These are phyloP conservation scores for Spergularia bocconei DNA, from an alignment of 148 eudicot species.

Conservation along the genomic window DNA sequence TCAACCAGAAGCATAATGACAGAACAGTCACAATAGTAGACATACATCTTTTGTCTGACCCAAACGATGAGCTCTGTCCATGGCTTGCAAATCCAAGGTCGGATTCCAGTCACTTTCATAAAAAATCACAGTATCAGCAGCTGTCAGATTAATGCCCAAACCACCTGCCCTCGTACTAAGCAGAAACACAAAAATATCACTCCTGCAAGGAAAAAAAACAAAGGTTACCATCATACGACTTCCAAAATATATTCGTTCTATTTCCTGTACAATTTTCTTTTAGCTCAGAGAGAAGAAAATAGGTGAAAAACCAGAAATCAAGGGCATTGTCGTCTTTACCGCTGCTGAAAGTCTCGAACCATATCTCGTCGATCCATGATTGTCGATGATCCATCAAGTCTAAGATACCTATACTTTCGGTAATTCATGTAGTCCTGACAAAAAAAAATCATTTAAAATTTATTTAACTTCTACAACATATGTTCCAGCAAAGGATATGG, in stretches of 20 bases:
- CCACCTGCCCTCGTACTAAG: constrained; percentile 98
- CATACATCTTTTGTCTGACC: constrained; percentile 98
- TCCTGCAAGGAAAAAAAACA: constrained; percentile 53
- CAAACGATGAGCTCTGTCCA: constrained; percentile 99
- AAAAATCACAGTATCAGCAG: constrained; percentile 97
- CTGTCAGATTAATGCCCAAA: constrained; percentile 92
- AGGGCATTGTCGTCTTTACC: constrained; percentile 40
- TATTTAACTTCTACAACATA: background rate
- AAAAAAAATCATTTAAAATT: background rate
- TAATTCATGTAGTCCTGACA: constrained; percentile 97
- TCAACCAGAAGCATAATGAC: background rate
- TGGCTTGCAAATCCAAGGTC: constrained; percentile 94
- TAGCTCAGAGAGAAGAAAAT: background rate
- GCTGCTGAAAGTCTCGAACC: constrained; percentile 93
- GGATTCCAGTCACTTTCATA: constrained; percentile 99
- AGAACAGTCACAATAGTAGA: background rate
- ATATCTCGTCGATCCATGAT: constrained; percentile 97
- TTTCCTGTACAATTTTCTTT: background rate
- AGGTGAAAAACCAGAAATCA: constrained; percentile 1
- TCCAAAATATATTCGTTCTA: background rate
- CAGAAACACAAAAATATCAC: constrained; percentile 92
- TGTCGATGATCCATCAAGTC: constrained; percentile 98
- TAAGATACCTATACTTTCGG: constrained; percentile 80
- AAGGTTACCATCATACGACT: constrained; percentile 3
- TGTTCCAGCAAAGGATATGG: background rate